Evolutionary conservation across 257 asterid species (phyloP).

Genomic region (Lycium barbarum): DNA sequence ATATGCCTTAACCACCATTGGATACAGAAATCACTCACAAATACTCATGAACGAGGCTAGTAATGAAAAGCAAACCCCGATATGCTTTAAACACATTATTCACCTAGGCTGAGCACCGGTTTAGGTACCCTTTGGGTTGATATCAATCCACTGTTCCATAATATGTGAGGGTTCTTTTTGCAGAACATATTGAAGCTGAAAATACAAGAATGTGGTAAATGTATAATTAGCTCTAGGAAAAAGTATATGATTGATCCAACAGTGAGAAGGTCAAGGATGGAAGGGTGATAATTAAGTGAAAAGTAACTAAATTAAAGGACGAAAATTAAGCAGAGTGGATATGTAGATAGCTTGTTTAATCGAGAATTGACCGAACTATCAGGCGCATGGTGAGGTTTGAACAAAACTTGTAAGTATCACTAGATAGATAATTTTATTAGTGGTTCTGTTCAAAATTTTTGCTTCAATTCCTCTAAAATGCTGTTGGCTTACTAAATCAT

Average conservation of each 20-base stretch:
- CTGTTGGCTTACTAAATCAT: conserved; percentile 9
- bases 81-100: neutral
- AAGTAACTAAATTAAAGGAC: neutral
- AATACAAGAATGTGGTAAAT: neutral
- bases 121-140: neutral
- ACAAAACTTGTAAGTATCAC: neutral
- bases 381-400: neutral
- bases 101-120: neutral
- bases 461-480: neutral
- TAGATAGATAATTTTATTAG: neutral
- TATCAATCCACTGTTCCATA: neutral
- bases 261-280: conserved; percentile 17
- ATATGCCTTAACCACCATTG: neutral
- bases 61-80: neutral
- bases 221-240: neutral
- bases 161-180: neutral
- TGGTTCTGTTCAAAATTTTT: neutral
- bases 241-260: conserved; percentile 14
- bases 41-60: neutral
- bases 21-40: neutral
- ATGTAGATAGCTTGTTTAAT: neutral
- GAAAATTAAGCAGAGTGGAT: neutral
- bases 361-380: neutral
- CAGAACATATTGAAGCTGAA: neutral
- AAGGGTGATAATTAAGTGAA: neutral